These are phyloP conservation scores for Metschnikowia cerradonensis DNA, from an alignment of 805 yeast genomes.

Conservation along the genomic window DNA sequence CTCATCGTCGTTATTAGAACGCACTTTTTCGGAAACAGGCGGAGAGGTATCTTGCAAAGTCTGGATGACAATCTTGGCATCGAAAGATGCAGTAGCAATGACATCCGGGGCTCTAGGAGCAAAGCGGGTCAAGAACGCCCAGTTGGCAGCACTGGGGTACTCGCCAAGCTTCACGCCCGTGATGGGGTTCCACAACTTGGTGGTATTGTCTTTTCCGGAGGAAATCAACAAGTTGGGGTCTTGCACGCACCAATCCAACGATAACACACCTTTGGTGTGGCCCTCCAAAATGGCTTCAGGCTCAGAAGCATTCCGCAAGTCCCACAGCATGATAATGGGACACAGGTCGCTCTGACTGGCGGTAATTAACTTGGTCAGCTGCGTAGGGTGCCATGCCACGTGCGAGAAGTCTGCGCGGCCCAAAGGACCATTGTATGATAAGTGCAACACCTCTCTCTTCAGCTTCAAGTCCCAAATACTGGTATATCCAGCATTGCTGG, in stretches of 20 bases:
- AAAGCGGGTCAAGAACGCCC: conserved; percentile 88
- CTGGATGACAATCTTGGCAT: conserved; percentile 76
- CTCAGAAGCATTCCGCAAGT: conserved; percentile 86
- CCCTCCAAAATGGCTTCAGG: conserved; percentile 77
- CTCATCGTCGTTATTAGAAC: conserved; percentile 57
- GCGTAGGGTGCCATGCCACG: conserved; percentile 93
- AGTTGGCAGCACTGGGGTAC: conserved; percentile 87
- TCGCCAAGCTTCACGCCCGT: conserved; percentile 71
- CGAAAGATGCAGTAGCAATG: conserved; percentile 85
- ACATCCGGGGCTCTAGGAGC: conserved; percentile 87
- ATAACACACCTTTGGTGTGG: conserved; percentile 82
- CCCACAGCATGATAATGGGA: conserved; percentile 88
- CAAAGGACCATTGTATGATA: conserved; percentile 59
- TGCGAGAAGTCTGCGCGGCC: conserved; percentile 68
- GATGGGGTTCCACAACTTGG: conserved; percentile 86
- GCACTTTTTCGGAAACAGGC: conserved; percentile 43
- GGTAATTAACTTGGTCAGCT: conserved; percentile 81
- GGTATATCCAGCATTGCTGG: conserved; percentile 80
- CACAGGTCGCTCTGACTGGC: conserved; percentile 78
- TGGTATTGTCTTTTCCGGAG: conserved; percentile 89
- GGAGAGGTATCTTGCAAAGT: conserved; percentile 83
- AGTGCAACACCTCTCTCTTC: conserved; percentile 81
- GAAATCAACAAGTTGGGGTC: conserved; percentile 78
- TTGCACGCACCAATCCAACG: conserved; percentile 88
- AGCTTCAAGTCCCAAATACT: conserved; percentile 93